Percentiles rank a stretch among this genome's conserved stretches.
Conservation (phyloP, 768 basidiomycete species). For the Auricularia cornea region DNA sequence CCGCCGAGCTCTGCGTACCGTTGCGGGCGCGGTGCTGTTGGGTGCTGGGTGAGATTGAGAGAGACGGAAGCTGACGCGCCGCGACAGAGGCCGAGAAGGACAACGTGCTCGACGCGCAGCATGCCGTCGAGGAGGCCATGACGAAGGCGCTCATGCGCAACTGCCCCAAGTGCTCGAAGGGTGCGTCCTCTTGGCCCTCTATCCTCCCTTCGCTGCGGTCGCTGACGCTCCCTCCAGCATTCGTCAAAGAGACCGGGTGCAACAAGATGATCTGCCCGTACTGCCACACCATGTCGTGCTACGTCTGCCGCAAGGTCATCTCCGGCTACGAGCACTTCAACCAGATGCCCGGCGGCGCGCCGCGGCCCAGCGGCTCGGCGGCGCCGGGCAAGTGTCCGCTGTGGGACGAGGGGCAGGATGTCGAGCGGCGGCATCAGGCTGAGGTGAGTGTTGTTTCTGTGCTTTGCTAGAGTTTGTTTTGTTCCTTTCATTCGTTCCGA, state of each 20-base stretch:
- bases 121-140: slow-evolving; percentile 89
- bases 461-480: no score
- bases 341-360: slow-evolving; percentile 25
- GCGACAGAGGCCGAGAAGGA: slow-evolving; percentile 54
- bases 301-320: slow-evolving; percentile 70
- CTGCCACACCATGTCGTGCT: slow-evolving; percentile 71
- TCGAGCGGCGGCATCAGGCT: slow-evolving; percentile 54
- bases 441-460: slow-evolving; percentile 37
- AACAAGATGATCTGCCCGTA: slow-evolving; percentile 85
- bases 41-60: no score
- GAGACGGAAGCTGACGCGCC: slow-evolving; percentile 34
- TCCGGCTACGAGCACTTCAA: slow-evolving; percentile 71
- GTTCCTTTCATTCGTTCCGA: no score
- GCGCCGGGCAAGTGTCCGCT: slow-evolving; percentile 46
- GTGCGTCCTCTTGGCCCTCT: slow-evolving; percentile 31
- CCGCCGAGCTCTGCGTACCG: no score
- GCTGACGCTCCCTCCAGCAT: slow-evolving; percentile 37
- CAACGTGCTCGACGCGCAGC: slow-evolving; percentile 61
- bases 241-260: slow-evolving; percentile 80
- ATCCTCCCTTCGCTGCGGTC: background rate
- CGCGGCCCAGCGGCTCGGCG: slow-evolving; percentile 18
- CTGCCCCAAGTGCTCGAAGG: slow-evolving; percentile 80
- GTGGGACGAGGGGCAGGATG: slow-evolving; percentile 45
- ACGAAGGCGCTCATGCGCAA: slow-evolving; percentile 78
- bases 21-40: no score